Conservation (phyloP, 2,329 filamentous ascomycete species). For the Fragosphaeria purpurea region DNA sequence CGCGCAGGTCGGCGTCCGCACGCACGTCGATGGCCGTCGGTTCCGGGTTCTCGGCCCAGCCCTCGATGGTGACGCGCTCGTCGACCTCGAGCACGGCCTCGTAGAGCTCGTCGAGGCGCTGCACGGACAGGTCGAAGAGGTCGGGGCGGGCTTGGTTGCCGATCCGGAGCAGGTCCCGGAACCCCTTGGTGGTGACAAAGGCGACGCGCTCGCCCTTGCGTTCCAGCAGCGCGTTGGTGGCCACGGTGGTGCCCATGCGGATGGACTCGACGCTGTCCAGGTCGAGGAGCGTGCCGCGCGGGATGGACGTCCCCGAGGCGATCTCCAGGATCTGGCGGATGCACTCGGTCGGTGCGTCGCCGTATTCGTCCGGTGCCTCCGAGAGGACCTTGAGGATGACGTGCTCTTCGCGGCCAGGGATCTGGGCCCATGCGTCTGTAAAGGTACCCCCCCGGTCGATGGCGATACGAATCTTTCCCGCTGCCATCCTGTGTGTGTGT, state of each 20-base stretch:
- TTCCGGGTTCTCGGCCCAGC: conserved; percentile 2
- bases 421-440: conserved; percentile 16
- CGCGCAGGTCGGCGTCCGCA: conserved; percentile 20
- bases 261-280: conserved; percentile 10
- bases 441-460: conserved; percentile 2
- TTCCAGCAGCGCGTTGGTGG: conserved; percentile 10
- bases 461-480: neutral
- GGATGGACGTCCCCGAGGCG: conserved; percentile 40
- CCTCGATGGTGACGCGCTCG: conserved; percentile 10
- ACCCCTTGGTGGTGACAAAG: conserved; percentile 4
- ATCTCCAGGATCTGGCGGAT: conserved; percentile 41
- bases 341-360: conserved; percentile 58
- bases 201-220: conserved; percentile 6
- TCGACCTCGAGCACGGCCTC: conserved; percentile 7
- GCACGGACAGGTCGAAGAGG: conserved; percentile 16
- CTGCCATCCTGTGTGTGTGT: no score
- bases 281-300: conserved; percentile 52
- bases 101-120: conserved; percentile 6
- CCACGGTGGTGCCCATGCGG: conserved; percentile 11
- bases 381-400: conserved; percentile 59
- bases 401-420: conserved; percentile 47
- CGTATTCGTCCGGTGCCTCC: conserved; percentile 56
- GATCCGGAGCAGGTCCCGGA: conserved; percentile 5
- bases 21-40: conserved; percentile 17
- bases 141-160: conserved; percentile 9